Base-by-base conservation (phyloP, 768 basidiomycete species). In the Kwoniella pini region DNA sequence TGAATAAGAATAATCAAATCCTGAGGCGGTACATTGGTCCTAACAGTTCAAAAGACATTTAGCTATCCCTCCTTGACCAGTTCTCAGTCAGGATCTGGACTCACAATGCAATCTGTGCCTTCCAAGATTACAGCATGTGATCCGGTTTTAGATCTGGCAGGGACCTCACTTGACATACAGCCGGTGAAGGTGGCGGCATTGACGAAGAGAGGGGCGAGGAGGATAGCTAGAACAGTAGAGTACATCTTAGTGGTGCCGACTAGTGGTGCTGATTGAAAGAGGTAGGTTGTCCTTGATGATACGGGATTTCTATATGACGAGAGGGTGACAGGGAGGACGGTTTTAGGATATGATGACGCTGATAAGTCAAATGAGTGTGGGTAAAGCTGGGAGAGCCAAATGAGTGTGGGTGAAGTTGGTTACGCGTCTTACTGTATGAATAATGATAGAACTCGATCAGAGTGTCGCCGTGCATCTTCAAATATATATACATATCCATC, bases 1-100 rank as follows among this genome's bases (percentile, higher is more conserved):
- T 12, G 59, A 54, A 27, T 38, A 61, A 3, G 59, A 61, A 44
- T 54, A 61, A 7, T 61, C 52, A 24, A 43, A 61, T n/a, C 59
- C 59, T 21, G 38, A 53, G 12, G 59, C 30, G 1, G 44, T 45
- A 38, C 59, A 61, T 54, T 61, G 49, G 17, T 61, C 59, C 59
- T 61, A 43, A 4, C 33, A 22, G 7, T 39, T 53, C 40, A 9
- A 42, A 10, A 42, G 11, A n/a, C n/a, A n/a, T n/a, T n/a, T n/a
- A n/a, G n/a, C n/a, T n/a, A n/a, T n/a, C n/a, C n/a, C n/a, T n/a
- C n/a, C n/a, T n/a, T n/a, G n/a, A n/a, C n/a, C n/a, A n/a, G n/a
- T n/a, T n/a, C n/a, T n/a, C n/a, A n/a, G n/a, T n/a, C n/a, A n/a
- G n/a, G n/a, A n/a, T n/a, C n/a, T n/a, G n/a, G n/a, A 57, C 55